Evolutionary conservation across 768 basidiomycete species (phyloP), one percentile per base, ranked within the genome.

Genomic region (Amanita inopinata): DNA sequence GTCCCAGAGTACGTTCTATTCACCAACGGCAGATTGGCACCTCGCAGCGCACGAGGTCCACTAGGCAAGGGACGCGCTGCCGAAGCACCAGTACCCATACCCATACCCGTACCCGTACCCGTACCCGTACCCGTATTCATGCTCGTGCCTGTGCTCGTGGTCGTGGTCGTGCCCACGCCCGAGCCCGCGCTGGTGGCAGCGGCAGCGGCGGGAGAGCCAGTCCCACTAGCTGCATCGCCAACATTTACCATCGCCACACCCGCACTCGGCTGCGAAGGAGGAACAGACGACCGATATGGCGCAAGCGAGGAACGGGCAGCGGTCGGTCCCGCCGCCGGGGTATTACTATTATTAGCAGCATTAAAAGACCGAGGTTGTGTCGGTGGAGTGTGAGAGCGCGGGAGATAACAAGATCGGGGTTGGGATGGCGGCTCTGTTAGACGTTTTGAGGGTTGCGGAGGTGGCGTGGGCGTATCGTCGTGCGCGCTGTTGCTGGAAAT

Each of bases 331-430:
- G n/a, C n/a, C n/a, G n/a, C n/a, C n/a, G n/a, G n/a, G n/a, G n/a
- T n/a, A n/a, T n/a, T n/a, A n/a, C n/a, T n/a, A n/a, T n/a, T n/a
- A n/a, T n/a, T n/a, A n/a, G 55, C 46, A 5, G 55, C 40, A 30
- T 61, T 59, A 48, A 70, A 69, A 2, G 65, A 69, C 3, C 74
- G 69, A 20, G 73, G 72, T 49, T 65, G 69, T 2, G 69, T 70
- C 1, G 73, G 69, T 0, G 72, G 63, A 1, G 68, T 62, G 44
- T 69, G 61, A 27, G 64, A 61, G n/a, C 59, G 65, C 0, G 64
- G 65, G 7, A 61, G 51, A 42, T 61, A 53, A 20, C 34, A 14
- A n/a, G 12, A 36, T 23, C 6, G 23, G 18, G 12, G 22, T 15
- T 4, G 38, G 11, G 32, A 47, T 23, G 34, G 33, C 1, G 45